A percentile compares a stretch with the other conserved stretches of the same genome.
phyloP scores from a whole-genome alignment of 345 rosid genomes.

The Hibiscus syriacus region DNA sequence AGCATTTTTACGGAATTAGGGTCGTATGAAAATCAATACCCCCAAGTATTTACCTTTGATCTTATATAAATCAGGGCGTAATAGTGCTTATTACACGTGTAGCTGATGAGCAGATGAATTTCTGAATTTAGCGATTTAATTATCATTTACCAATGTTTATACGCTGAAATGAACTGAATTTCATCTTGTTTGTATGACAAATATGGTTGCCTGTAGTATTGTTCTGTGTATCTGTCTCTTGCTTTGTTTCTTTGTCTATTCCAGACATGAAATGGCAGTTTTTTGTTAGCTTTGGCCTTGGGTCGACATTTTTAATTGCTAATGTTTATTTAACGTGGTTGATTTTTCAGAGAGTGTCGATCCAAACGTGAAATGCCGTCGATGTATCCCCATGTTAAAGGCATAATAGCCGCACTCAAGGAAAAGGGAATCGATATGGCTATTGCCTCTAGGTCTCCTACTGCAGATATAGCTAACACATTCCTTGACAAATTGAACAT shows the following conservation, averaged over 20 bases:
- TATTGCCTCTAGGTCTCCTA: slow-evolving; percentile 76
- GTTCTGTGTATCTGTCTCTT: neutral
- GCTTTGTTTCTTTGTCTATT: neutral
- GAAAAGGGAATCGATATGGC: slow-evolving; percentile 72
- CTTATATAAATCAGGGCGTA: neutral
- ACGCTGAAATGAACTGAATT: neutral
- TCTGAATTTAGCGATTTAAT: neutral
- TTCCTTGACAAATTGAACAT: slow-evolving; percentile 58
- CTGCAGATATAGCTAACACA: slow-evolving; percentile 61
- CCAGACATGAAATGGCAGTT: neutral
- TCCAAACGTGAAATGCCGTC: slow-evolving; percentile 61
- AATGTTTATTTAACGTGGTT: neutral
- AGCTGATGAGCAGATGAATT: neutral
- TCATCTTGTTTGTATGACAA: neutral
- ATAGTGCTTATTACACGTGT: neutral
- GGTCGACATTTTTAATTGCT: neutral
- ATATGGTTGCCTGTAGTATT: neutral
- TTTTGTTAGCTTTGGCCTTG: neutral
- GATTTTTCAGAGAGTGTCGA: slow-evolving; percentile 45
- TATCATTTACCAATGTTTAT: too few relatives aligned
- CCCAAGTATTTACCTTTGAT: neutral
- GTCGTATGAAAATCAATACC: neutral
- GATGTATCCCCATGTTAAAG: slow-evolving; percentile 67
- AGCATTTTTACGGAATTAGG: neutral
- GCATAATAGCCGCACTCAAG: slow-evolving; percentile 51